Percentiles rank a stretch among this genome's conserved stretches.
Evolutionary conservation across 2,329 filamentous ascomycete genomes (phyloP).

Genomic region (Didymella exigua): DNA sequence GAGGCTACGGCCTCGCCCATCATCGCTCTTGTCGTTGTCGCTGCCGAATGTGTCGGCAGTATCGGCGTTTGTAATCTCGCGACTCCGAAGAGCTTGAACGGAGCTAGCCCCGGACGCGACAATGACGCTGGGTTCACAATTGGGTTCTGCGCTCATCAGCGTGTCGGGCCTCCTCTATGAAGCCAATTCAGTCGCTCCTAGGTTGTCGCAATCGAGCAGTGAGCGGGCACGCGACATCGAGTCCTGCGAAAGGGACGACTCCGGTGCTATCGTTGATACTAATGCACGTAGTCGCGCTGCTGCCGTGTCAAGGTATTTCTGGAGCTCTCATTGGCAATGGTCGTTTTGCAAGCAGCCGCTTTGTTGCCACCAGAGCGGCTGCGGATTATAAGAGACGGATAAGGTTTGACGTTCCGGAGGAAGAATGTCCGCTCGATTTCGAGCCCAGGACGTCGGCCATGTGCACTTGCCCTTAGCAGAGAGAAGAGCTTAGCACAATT

Average conservation of each 20-base stretch:
- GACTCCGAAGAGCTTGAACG: not conserved
- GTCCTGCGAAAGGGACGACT: slow-evolving; percentile 1
- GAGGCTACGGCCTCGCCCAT: not conserved
- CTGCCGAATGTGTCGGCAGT: not conserved
- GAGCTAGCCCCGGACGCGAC: slow-evolving; percentile 12
- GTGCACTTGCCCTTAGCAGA: not conserved
- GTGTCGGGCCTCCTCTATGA: slow-evolving; percentile 1
- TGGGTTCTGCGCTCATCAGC: slow-evolving; percentile 11
- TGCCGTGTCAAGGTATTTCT: slow-evolving; percentile 3
- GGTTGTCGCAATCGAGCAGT: not conserved
- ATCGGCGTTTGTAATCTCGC: slow-evolving; percentile 6
- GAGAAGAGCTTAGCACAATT: no score
- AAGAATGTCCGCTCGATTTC: not conserved
- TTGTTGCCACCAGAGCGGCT: slow-evolving; percentile 10
- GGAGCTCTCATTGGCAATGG: slow-evolving; percentile 1
- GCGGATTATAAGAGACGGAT: not conserved
- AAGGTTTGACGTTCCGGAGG: not conserved
- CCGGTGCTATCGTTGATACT: not conserved
- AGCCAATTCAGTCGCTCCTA: not conserved
- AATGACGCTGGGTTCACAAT: slow-evolving; percentile 6
- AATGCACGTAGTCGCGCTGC: slow-evolving; percentile 2
- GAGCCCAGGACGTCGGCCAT: not conserved
- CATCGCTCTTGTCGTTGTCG: not conserved
- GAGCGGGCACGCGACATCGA: not conserved
- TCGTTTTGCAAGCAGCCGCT: not conserved